A percentile compares a stretch with the other conserved stretches of the same genome.
Conservation (phyloP, 129 eudicot species). For the Artemisia annua region DNA sequence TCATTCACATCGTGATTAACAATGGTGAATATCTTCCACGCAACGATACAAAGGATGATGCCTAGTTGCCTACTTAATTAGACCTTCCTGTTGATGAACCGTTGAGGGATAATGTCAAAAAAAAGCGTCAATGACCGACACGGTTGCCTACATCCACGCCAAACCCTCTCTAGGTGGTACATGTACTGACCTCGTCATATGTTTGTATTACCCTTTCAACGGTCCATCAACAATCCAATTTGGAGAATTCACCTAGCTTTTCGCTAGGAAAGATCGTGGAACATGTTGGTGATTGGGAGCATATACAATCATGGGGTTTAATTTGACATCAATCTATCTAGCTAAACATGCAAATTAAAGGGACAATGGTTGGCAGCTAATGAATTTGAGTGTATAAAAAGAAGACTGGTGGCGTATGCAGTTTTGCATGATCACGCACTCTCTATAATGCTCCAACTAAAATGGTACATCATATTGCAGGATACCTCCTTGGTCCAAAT, state of each 20-base stretch:
- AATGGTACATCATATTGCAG: too few species aligned
- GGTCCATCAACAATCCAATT: constrained; percentile 13
- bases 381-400: constrained; percentile 20
- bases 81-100: constrained; percentile 35
- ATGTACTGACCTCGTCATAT: constrained; percentile 38
- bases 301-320: constrained; percentile 15
- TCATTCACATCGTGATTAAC: background rate
- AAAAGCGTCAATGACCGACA: constrained; percentile 20
- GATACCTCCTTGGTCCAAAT: too few species aligned
- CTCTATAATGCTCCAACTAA: constrained; percentile 7
- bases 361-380: background rate
- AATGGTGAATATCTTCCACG: constrained; percentile 38
- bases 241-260: too few species aligned
- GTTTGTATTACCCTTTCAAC: constrained; percentile 56
- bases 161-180: constrained; percentile 28
- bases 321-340: background rate
- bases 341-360: too few species aligned
- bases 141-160: constrained; percentile 30
- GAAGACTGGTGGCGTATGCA: constrained; percentile 32
- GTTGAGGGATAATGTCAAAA: constrained; percentile 22
- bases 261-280: too few species aligned
- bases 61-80: constrained; percentile 17
- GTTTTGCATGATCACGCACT: constrained; percentile 41
- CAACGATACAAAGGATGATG: constrained; percentile 27
- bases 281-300: too few species aligned